Evolutionary conservation across 371 early-diverging fungal species (phyloP).

Genomic region (Antonospora locustae): DNA sequence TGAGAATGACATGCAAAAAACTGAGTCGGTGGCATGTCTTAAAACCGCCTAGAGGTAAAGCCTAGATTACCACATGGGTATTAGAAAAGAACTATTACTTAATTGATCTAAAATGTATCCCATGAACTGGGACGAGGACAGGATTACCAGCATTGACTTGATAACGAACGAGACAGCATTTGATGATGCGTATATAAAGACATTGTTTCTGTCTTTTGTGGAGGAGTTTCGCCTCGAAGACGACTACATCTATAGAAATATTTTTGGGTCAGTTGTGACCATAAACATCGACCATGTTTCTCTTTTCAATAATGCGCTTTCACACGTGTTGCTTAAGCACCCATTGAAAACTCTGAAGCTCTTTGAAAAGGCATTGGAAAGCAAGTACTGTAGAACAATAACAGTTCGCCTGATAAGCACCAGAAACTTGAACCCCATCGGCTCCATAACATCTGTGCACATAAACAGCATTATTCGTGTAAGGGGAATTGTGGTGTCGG

Average conservation of each 20-base stretch:
- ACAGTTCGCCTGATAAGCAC: constrained; percentile 24
- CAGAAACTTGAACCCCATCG: constrained; percentile 27
- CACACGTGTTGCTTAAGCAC: constrained; percentile 5
- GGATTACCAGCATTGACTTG: constrained; percentile 44
- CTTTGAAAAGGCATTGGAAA: constrained; percentile 21
- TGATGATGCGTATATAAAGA: constrained; percentile 20
- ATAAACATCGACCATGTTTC: constrained; percentile 39
- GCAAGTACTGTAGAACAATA: constrained; percentile 3
- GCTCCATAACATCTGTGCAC: too few species aligned
- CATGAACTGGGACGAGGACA: constrained; percentile 37
- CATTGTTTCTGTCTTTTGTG: constrained; percentile 31
- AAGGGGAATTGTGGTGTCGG: constrained; percentile 85
- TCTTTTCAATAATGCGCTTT: constrained; percentile 13
- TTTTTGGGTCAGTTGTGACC: constrained; percentile 26
- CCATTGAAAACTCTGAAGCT: constrained; percentile 23
- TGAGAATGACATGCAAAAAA: too few species aligned
- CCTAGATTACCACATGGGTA: too few species aligned
- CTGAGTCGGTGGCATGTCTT: too few species aligned
- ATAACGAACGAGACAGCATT: constrained; percentile 30
- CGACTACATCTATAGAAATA: constrained; percentile 15
- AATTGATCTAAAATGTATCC: too few species aligned
- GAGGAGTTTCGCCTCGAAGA: constrained; percentile 10
- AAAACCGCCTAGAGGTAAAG: too few species aligned
- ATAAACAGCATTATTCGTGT: constrained; percentile 81
- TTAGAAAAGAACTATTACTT: too few species aligned